These are phyloP conservation scores for Cladosporium sp. DNA, from an alignment of 2,329 filamentous ascomycete species.

Conservation along the genomic window DNA sequence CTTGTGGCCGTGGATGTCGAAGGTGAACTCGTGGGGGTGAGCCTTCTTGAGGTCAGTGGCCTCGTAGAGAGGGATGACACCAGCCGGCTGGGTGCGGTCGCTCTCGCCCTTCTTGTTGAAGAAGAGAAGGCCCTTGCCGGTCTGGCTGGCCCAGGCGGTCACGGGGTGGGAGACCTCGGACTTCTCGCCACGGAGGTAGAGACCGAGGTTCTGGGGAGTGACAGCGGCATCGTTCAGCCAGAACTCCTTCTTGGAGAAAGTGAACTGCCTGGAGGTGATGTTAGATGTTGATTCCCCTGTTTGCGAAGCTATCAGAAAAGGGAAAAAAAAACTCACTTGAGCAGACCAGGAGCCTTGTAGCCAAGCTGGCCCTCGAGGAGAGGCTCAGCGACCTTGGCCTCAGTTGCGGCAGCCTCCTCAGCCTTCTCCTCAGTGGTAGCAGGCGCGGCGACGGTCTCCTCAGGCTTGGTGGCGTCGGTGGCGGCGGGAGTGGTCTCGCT, in stretches of 20 bases:
- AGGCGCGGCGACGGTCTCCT: constrained; percentile 14
- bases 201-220: constrained; percentile 64
- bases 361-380: constrained; percentile 78
- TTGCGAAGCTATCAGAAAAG: neutral
- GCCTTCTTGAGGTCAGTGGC: constrained; percentile 68
- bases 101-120: constrained; percentile 69
- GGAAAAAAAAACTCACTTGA: constrained; percentile 62
- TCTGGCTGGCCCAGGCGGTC: constrained; percentile 84
- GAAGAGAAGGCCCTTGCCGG: constrained; percentile 91
- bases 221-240: constrained; percentile 59
- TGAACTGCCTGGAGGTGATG: constrained; percentile 61
- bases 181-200: constrained; percentile 87
- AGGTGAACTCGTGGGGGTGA: constrained; percentile 73
- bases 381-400: constrained; percentile 52
- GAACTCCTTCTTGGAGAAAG: constrained; percentile 90
- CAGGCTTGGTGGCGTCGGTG: constrained; percentile 17
- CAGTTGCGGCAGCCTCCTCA: constrained; percentile 34
- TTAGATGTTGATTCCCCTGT: constrained; percentile 8
- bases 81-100: constrained; percentile 73
- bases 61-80: constrained; percentile 61
- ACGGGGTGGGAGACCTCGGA: constrained; percentile 68
- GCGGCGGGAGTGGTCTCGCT: constrained; percentile 28
- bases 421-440: constrained; percentile 29
- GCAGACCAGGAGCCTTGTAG: constrained; percentile 82
- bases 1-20: constrained; percentile 82